These are phyloP conservation scores for Pseudogymnoascus sp. DNA, from an alignment of 2,329 filamentous ascomycete species.

Conservation along the genomic window DNA sequence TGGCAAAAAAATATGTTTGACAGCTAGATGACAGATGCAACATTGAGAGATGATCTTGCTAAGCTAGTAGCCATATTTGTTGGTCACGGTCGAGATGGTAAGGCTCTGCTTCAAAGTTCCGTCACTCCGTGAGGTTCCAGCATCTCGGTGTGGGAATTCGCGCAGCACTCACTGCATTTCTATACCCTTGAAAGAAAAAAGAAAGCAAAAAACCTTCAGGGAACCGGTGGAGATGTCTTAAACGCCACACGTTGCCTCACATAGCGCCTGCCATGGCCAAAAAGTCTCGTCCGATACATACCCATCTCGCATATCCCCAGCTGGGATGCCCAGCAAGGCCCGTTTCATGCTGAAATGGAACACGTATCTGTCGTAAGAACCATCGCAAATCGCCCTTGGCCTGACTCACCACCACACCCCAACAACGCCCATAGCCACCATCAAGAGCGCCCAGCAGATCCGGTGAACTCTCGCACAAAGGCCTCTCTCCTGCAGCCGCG, in stretches of 20 bases:
- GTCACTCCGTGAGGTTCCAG: neutral
- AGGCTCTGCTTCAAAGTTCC: neutral
- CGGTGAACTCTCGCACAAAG: neutral
- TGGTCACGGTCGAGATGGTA: neutral
- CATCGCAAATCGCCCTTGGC: neutral
- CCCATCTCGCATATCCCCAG: neutral
- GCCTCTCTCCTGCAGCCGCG: neutral
- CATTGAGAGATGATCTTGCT: neutral
- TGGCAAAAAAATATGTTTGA: neutral
- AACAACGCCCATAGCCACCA: neutral
- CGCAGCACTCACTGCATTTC: neutral
- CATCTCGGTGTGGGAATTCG: neutral
- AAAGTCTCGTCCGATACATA: neutral
- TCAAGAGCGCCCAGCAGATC: neutral
- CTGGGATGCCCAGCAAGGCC: neutral
- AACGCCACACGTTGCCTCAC: neutral
- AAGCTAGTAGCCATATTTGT: neutral
- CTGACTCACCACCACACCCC: neutral
- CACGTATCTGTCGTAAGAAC: neutral
- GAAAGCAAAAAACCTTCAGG: neutral
- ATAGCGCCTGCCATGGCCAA: neutral
- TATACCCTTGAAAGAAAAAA: neutral
- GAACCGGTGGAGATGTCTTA: neutral
- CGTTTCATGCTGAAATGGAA: neutral
- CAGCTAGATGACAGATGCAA: neutral